phyloP scores from a whole-genome alignment of 129 eudicot species.

The Kitagawia praeruptora region DNA sequence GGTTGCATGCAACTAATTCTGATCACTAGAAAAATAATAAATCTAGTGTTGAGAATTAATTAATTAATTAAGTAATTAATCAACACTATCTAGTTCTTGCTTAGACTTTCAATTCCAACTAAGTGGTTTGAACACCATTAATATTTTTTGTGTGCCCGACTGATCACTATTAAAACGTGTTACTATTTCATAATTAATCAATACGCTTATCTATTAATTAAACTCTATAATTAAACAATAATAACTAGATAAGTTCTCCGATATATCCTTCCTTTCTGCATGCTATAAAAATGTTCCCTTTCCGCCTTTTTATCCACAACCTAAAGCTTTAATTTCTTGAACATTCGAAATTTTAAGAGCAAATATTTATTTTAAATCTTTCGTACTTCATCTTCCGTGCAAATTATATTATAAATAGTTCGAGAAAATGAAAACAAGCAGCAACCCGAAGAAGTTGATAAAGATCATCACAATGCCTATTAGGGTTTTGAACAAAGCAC shows the following conservation, averaged over 20 bases:
- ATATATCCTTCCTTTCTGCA: background rate
- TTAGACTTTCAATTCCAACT: background rate
- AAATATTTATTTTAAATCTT: too few species aligned
- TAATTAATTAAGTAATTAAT: too few species aligned
- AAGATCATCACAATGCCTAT: slow-evolving; percentile 10
- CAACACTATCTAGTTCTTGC: too few species aligned
- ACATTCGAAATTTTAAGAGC: background rate
- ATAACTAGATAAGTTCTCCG: background rate
- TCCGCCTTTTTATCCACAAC: background rate
- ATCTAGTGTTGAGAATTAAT: too few species aligned
- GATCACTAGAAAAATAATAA: too few species aligned
- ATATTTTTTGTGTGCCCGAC: background rate
- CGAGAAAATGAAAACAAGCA: background rate
- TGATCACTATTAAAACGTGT: background rate
- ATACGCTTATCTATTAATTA: background rate
- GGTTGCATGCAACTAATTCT: too few species aligned
- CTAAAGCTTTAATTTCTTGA: background rate
- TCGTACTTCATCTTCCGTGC: too few species aligned
- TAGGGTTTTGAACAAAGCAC: slow-evolving; percentile 9
- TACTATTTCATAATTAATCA: background rate
- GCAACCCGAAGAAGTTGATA: slow-evolving; percentile 12
- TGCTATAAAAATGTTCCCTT: background rate
- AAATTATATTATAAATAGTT: background rate
- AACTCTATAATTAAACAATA: background rate
- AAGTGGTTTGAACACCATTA: background rate